A percentile compares a stretch with the other conserved stretches of the same genome.
Conservation (phyloP, 768 basidiomycete genomes). For the Xerocomellus chrysenteron region DNA sequence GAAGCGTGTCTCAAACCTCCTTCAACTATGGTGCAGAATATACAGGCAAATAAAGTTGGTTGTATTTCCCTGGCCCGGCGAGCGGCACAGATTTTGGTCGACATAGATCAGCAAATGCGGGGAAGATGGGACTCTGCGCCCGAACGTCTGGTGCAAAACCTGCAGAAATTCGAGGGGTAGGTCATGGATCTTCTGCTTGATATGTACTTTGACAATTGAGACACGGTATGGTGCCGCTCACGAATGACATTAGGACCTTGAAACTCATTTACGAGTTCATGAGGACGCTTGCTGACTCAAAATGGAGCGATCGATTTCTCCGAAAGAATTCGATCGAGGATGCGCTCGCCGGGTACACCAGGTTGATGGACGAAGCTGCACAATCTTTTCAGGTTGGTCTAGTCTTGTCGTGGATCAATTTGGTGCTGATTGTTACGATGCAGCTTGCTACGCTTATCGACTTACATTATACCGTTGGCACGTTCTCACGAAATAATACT, state of each 20-base stretch:
- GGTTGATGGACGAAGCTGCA: slow-evolving; percentile 42
- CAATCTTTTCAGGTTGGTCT: slow-evolving; percentile 45
- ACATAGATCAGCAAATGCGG: slow-evolving; percentile 46
- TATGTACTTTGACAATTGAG: not conserved
- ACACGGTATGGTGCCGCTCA: not conserved
- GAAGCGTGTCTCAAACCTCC: not conserved
- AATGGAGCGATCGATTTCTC: slow-evolving; percentile 42
- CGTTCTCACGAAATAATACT: slow-evolving; percentile 8
- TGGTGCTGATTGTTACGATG: not conserved
- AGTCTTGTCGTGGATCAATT: not conserved
- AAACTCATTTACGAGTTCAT: slow-evolving; percentile 40
- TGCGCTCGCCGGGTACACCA: slow-evolving; percentile 35
- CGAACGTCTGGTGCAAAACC: slow-evolving; percentile 37
- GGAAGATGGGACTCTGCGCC: slow-evolving; percentile 46
- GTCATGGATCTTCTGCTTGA: slow-evolving; percentile 4
- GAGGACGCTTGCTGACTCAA: slow-evolving; percentile 37
- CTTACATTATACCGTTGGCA: slow-evolving; percentile 42
- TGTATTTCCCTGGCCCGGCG: slow-evolving; percentile 42
- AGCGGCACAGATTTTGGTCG: slow-evolving; percentile 41
- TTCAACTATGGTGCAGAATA: slow-evolving; percentile 15
- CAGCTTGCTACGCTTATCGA: slow-evolving; percentile 49
- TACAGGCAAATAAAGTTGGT: slow-evolving; percentile 38
- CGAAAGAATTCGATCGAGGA: slow-evolving; percentile 41
- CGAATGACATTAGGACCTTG: slow-evolving; percentile 33
- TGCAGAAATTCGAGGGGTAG: slow-evolving; percentile 43